Evolutionary conservation across 2,329 filamentous ascomycete species (phyloP).

Genomic region (Pleoardoris graminearum): DNA sequence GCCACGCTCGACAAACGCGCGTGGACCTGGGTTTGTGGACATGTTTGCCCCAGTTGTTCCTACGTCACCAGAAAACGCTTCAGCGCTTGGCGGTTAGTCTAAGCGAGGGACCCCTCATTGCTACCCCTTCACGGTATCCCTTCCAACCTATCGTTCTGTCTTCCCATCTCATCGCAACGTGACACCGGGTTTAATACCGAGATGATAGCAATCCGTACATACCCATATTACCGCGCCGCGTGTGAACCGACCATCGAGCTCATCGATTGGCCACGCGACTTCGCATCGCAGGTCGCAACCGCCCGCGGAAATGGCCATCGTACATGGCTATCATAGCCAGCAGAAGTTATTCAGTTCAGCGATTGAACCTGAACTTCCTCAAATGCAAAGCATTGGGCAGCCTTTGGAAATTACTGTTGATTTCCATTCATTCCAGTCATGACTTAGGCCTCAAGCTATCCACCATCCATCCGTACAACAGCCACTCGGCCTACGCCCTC

Average conservation of each 20-base stretch:
- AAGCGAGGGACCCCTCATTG: neutral
- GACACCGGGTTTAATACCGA: neutral
- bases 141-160: too few species aligned
- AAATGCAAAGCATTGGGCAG: too few species aligned
- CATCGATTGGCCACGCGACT: neutral
- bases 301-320: too few species aligned
- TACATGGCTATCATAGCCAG: too few species aligned
- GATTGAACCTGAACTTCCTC: too few species aligned
- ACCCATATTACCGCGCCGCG: neutral
- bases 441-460: neutral
- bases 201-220: neutral
- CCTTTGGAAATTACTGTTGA: neutral
- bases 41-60: neutral
- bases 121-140: too few species aligned
- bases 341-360: too few species aligned
- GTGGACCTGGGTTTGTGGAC: neutral
- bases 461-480: neutral
- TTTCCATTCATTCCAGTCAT: neutral
- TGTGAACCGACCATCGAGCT: neutral
- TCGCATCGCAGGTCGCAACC: too few species aligned
- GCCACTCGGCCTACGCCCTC: neutral
- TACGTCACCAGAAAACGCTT: constrained; percentile 4
- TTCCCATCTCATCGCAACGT: too few species aligned
- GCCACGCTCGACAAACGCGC: neutral
- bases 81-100: neutral